A percentile compares a stretch with the other conserved stretches of the same genome.
Evolutionary conservation across 2,329 filamentous ascomycete genomes (phyloP).

Genomic region (Fusarium pininemorale): DNA sequence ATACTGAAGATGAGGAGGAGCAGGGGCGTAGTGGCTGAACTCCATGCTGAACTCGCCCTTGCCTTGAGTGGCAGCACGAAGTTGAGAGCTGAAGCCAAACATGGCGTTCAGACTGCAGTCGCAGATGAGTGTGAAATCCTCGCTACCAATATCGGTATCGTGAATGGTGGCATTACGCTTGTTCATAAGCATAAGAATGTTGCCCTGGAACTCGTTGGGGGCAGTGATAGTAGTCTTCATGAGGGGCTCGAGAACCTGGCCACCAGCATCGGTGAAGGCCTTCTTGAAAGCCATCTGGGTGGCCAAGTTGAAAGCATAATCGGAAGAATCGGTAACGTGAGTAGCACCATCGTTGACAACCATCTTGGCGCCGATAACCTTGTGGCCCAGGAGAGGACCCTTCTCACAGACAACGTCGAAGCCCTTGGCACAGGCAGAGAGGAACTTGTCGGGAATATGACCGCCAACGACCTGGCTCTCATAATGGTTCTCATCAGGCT

Average conservation of each 20-base stretch:
- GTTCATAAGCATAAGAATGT: constrained; percentile 93
- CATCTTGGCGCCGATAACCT: constrained; percentile 89
- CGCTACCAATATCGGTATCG: constrained; percentile 91
- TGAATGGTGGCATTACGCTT: constrained; percentile 96
- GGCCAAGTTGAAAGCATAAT: constrained; percentile 94
- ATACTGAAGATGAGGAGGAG: constrained; percentile 88
- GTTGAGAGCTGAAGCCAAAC: constrained; percentile 94
- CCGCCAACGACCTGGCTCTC: constrained; percentile 89
- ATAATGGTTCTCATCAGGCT: constrained; percentile 80
- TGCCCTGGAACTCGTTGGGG: constrained; percentile 96
- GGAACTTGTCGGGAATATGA: constrained; percentile 92
- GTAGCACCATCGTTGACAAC: constrained; percentile 95
- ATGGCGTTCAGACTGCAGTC: constrained; percentile 96
- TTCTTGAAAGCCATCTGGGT: constrained; percentile 98
- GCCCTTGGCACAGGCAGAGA: constrained; percentile 94
- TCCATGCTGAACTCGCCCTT: constrained; percentile 99
- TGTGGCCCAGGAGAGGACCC: constrained; percentile 91
- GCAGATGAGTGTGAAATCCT: constrained; percentile 92
- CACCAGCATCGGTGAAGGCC: constrained; percentile 82
- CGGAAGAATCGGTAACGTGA: constrained; percentile 96
- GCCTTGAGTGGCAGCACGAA: constrained; percentile 93
- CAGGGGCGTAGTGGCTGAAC: constrained; percentile 93
- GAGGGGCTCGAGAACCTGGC: constrained; percentile 89
- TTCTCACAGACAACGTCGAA: constrained; percentile 85
- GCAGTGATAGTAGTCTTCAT: constrained; percentile 99